Conservation (phyloP, 2,329 filamentous ascomycete species). For the Chaetomiaceae sp. region DNA sequence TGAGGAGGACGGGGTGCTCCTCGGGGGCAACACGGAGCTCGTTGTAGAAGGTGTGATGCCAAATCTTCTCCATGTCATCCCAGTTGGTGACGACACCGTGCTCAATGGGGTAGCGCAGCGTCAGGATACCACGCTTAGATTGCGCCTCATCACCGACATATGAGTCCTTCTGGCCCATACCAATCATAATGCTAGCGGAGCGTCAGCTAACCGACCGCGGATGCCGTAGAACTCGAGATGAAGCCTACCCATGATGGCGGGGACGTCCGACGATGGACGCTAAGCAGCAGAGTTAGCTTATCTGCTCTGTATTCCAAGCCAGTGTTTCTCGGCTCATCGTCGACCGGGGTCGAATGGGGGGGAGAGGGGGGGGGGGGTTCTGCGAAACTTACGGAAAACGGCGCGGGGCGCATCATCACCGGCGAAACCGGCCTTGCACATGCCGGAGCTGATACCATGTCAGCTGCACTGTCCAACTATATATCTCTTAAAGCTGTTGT, state of each 20-base stretch:
- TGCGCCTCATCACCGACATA: slow-evolving; percentile 99
- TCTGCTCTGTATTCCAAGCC: not conserved
- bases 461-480: slow-evolving; percentile 33
- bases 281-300: slow-evolving; percentile 39
- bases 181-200: slow-evolving; percentile 90
- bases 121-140: slow-evolving; percentile 99
- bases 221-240: not conserved
- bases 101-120: slow-evolving; percentile 98
- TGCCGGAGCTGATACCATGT: slow-evolving; percentile 78
- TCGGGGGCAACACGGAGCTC: slow-evolving; percentile 99
- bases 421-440: slow-evolving; percentile 99
- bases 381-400: slow-evolving; percentile 90
- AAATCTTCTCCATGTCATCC: slow-evolving; percentile 99
- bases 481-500: slow-evolving; percentile 23
- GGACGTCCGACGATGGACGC: slow-evolving; percentile 99
- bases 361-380: too few relatives aligned
- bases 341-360: slow-evolving; percentile 20
- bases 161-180: slow-evolving; percentile 99
- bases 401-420: slow-evolving; percentile 99
- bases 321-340: slow-evolving; percentile 7
- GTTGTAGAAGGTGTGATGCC: slow-evolving; percentile 99
- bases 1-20: slow-evolving; percentile 99
- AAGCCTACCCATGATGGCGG: slow-evolving; percentile 96
- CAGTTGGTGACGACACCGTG: slow-evolving; percentile 99
- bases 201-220: slow-evolving; percentile 29